Conservation (phyloP, 2,329 filamentous ascomycete genomes). For the Fusarium nodosum region DNA sequence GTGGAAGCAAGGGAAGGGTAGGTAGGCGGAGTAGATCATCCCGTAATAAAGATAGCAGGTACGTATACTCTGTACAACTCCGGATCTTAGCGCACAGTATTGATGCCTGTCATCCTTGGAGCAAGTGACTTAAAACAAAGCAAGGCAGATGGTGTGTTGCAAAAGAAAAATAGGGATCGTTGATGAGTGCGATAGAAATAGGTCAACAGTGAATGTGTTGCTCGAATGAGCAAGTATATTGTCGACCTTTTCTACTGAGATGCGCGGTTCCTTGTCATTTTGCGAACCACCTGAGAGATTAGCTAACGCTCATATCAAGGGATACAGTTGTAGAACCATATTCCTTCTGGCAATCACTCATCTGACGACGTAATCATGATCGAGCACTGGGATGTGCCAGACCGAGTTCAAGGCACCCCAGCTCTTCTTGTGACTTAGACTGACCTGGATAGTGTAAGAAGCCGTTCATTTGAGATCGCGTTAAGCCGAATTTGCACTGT, state of each 20-base stretch:
- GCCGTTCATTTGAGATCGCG: conserved; percentile 44
- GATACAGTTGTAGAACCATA: conserved; percentile 28
- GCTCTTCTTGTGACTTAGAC: conserved; percentile 24
- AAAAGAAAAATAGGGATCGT: background rate
- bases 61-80: conserved; percentile 20
- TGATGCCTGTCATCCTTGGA: conserved; percentile 10
- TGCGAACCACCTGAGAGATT: background rate
- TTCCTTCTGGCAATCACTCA: conserved; percentile 24
- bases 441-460: conserved; percentile 36
- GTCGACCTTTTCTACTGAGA: background rate
- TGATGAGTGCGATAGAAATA: background rate
- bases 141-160: background rate
- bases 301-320: conserved; percentile 6
- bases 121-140: conserved; percentile 1
- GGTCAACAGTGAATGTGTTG: background rate
- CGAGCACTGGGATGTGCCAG: conserved; percentile 21
- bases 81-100: conserved; percentile 11
- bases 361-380: conserved; percentile 10
- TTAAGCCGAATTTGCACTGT: conserved; percentile 40
- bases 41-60: conserved; percentile 26
- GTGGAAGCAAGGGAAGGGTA: conserved; percentile 45
- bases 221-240: background rate
- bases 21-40: conserved; percentile 42
- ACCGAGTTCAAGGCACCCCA: conserved; percentile 6
- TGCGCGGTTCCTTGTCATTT: background rate